A percentile compares a stretch with the other conserved stretches of the same genome.
Conservation (phyloP, 2,329 filamentous ascomycete genomes). For the Byssoonygena ceratinophila region DNA sequence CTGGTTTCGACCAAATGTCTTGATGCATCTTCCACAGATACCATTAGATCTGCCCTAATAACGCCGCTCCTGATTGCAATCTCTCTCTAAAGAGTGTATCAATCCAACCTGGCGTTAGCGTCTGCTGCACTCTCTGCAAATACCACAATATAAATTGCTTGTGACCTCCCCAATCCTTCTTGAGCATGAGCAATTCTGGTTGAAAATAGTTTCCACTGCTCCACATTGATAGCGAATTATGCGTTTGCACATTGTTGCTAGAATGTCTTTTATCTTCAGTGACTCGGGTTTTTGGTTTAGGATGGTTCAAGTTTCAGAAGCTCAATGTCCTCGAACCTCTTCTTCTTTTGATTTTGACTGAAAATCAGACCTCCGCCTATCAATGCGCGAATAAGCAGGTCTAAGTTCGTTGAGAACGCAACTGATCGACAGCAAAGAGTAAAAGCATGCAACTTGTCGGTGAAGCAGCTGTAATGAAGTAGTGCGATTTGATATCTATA, state of each 20-base stretch:
- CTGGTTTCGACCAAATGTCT: no score
- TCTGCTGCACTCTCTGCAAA: constrained; percentile 18
- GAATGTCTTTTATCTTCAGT: background rate
- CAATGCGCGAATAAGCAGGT: background rate
- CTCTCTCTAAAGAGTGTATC: no score
- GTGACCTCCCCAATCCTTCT: constrained; percentile 11
- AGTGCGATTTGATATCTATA: no score
- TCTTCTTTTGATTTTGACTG: no score
- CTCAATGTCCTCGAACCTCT: background rate
- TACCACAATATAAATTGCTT: constrained; percentile 16
- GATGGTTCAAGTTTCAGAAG: background rate
- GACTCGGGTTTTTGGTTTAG: background rate
- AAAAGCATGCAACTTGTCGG: background rate
- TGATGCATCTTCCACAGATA: no score
- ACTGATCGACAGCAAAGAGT: background rate
- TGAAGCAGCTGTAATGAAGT: background rate
- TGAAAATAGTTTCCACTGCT: constrained; percentile 18
- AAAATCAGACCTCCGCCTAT: background rate
- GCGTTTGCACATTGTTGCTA: constrained; percentile 17
- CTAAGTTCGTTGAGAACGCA: background rate
- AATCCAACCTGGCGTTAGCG: no score
- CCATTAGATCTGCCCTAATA: no score
- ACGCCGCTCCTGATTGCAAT: no score
- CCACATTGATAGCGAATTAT: constrained; percentile 18
- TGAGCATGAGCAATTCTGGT: constrained; percentile 14